These are phyloP conservation scores for Yamadazyma philogaea DNA, from an alignment of 805 yeast genomes.

Conservation along the genomic window DNA sequence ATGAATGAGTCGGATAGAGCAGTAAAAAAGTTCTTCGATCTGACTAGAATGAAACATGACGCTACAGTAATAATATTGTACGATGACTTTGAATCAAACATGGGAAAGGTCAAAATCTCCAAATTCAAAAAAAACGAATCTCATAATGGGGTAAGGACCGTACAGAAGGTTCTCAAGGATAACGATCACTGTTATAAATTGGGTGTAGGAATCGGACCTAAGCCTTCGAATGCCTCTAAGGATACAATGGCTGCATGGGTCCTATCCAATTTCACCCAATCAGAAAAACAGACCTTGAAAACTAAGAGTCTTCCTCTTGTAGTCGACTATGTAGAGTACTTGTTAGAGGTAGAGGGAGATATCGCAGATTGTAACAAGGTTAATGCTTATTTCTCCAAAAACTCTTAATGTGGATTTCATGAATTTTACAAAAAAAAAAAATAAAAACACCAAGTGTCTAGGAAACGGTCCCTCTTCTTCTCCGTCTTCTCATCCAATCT, in stretches of 20 bases:
- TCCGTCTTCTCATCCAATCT: neutral
- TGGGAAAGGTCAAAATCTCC: conserved; percentile 29
- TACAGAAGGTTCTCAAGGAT: conserved; percentile 14
- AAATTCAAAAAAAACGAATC: conserved; percentile 35
- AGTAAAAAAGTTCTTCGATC: conserved; percentile 23
- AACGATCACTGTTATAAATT: conserved; percentile 23
- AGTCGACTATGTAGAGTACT: conserved; percentile 20
- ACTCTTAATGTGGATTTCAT: neutral
- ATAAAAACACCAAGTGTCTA: neutral
- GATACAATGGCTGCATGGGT: conserved; percentile 42
- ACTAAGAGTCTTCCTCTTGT: conserved; percentile 14
- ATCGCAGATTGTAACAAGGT: conserved; percentile 27
- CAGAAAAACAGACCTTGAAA: conserved; percentile 21
- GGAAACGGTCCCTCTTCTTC: conserved; percentile 1
- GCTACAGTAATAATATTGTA: conserved; percentile 25
- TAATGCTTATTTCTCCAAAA: conserved; percentile 18
- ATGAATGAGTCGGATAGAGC: conserved; percentile 40
- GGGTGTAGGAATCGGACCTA: conserved; percentile 43
- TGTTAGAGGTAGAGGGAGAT: conserved; percentile 19
- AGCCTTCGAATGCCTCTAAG: conserved; percentile 32
- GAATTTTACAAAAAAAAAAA: too few relatives aligned
- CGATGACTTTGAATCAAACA: conserved; percentile 37
- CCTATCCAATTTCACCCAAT: conserved; percentile 28
- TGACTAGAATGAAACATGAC: conserved; percentile 14
- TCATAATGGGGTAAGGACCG: conserved; percentile 37